Evolutionary conservation across 2,329 filamentous ascomycete genomes (phyloP), one percentile per base, ranked within the genome.

Genomic region (Acrodontium crateriforme): DNA sequence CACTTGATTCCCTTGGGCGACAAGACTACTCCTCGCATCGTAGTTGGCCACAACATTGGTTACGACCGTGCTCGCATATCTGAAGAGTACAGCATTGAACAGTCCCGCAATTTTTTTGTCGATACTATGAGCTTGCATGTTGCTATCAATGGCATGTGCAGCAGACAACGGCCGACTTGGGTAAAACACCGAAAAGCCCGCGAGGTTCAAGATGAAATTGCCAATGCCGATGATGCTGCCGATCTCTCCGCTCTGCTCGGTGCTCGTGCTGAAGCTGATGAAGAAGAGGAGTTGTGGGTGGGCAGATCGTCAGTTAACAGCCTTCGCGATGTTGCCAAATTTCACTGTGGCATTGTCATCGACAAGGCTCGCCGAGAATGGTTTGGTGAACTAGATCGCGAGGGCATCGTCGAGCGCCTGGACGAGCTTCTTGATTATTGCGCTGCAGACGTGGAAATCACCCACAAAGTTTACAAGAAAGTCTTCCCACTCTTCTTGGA

Each of bases 101-200:
- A 94, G 52, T 78, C 82, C 1, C 71, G 74, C 20, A 95, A 84
- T 42, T 78, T 72, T 23, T 98, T 93, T 50, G 58, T 98, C 28
- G 89, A 98, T 52, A 98, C 89, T 16, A 98, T 98, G 89, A 95
- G 87, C 2, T 62, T 98, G 12, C 89, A 98, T 51, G 87, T 93
- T 6, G 91, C 91, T 2, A 87, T 93, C 14, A 98, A 98, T 50
- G 89, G 89, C 37, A 98, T 98, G 89, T 98, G 89, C 55, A 95
- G 89, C 13, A 77, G 80, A 40, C 89, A 98, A 54, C 71, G 89
- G 27, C 89, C 91, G 6, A 93, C 82, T 0, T 98, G 89, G 89
- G 84, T 94, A 76, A 91, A 82, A 53, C 82, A 93, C 54, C 80
- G 83, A 50, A 98, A 98, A 59, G 83, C 78, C 39, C 69, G 78